These are phyloP conservation scores for Trametes meyenii DNA, from an alignment of 768 basidiomycete genomes.

Conservation along the genomic window DNA sequence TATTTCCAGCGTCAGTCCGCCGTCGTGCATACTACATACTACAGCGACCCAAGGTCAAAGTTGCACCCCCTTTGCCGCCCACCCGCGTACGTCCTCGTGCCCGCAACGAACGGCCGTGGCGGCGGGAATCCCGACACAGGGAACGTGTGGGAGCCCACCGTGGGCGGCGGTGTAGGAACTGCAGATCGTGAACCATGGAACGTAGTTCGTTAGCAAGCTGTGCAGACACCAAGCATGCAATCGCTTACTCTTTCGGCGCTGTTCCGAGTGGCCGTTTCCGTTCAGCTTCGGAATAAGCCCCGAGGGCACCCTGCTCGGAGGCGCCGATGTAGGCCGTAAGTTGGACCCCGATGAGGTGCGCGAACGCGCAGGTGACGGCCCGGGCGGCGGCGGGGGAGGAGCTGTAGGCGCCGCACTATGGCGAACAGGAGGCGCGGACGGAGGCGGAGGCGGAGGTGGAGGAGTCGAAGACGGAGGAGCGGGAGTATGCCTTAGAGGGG, in stretches of 20 bases:
- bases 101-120: constrained; percentile 62
- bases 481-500: constrained; percentile 10
- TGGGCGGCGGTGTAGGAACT: constrained; percentile 64
- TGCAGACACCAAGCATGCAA: neutral
- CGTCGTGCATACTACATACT: constrained; percentile 18
- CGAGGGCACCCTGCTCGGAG: constrained; percentile 26
- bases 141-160: constrained; percentile 69
- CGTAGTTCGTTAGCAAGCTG: constrained; percentile 23
- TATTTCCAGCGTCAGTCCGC: constrained; percentile 8
- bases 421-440: constrained; percentile 23
- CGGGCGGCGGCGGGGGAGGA: constrained; percentile 26
- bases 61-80: constrained; percentile 71
- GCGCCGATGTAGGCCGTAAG: constrained; percentile 18
- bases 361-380: constrained; percentile 24
- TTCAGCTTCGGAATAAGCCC: constrained; percentile 18
- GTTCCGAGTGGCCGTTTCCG: constrained; percentile 24
- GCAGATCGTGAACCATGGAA: constrained; percentile 3
- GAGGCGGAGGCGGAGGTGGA: constrained; percentile 23
- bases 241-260: constrained; percentile 33
- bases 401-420: constrained; percentile 13
- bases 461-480: constrained; percentile 31
- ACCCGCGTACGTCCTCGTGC: constrained; percentile 59
- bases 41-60: constrained; percentile 56
- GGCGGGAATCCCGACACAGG: constrained; percentile 79
- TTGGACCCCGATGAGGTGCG: constrained; percentile 14